Conservation (phyloP, 1,139 yeast species). For the Candida neerlandica region DNA sequence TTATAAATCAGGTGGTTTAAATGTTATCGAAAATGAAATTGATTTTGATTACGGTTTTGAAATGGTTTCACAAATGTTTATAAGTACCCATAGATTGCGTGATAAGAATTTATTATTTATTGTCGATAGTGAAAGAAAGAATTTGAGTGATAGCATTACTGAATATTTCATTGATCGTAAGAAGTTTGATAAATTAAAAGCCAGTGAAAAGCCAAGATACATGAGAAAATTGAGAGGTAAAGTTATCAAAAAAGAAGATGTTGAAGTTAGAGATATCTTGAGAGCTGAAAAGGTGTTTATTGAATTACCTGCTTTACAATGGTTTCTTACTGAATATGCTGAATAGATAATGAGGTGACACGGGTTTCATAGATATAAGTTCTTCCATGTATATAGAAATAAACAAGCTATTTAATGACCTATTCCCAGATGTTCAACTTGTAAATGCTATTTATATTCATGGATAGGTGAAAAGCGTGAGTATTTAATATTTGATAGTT, state of each 20-base stretch:
- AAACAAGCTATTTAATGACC: not conserved
- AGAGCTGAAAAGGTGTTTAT: conserved; percentile 78
- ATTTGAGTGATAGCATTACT: conserved; percentile 38
- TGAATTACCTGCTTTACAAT: conserved; percentile 74
- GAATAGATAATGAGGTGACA: not conserved
- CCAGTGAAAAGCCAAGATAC: conserved; percentile 21
- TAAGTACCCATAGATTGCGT: conserved; percentile 52
- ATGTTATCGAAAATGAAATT: conserved; percentile 56
- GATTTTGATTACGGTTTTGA: conserved; percentile 21
- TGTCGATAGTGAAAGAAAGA: conserved; percentile 53
- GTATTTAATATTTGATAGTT: not conserved
- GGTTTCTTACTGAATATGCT: conserved; percentile 43
- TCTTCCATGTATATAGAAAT: conserved; percentile 15
- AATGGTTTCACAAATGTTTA: conserved; percentile 44
- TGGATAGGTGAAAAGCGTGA: not conserved
- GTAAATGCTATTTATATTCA: too few species aligned
- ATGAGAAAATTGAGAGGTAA: conserved; percentile 59
- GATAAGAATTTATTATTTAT: conserved; percentile 68
- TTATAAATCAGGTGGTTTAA: conserved; percentile 72
- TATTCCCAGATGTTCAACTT: not conserved
- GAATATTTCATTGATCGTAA: conserved; percentile 7
- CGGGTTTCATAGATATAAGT: not conserved
- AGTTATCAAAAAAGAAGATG: conserved; percentile 73
- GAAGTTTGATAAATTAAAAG: conserved; percentile 7
- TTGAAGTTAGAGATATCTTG: conserved; percentile 81